Percentiles rank a stretch among this genome's conserved stretches.
Evolutionary conservation across 2,329 filamentous ascomycete species (phyloP).

Genomic region (Xylariaceae sp.): DNA sequence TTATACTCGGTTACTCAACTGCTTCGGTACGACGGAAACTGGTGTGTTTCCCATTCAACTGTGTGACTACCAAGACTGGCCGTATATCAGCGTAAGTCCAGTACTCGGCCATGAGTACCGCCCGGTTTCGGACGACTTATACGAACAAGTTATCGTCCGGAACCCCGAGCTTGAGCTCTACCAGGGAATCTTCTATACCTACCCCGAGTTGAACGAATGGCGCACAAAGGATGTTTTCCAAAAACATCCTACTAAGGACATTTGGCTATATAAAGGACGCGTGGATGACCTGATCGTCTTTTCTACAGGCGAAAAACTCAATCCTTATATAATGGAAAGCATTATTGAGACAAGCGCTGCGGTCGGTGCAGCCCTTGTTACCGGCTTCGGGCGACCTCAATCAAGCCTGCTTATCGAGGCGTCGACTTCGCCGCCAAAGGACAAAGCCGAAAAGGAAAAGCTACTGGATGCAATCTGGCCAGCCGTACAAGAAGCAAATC

Average conservation of each 20-base stretch:
- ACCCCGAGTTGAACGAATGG: slow-evolving; percentile 43
- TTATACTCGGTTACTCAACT: slow-evolving; percentile 31
- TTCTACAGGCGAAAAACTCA: slow-evolving; percentile 46
- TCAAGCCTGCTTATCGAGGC: slow-evolving; percentile 33
- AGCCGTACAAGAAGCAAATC: slow-evolving; percentile 18
- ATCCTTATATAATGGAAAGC: slow-evolving; percentile 42
- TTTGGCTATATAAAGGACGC: slow-evolving; percentile 39
- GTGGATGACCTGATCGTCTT: slow-evolving; percentile 40
- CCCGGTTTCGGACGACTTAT: slow-evolving; percentile 31
- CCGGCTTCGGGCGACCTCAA: slow-evolving; percentile 36
- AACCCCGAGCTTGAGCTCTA: slow-evolving; percentile 27
- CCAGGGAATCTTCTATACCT: slow-evolving; percentile 45
- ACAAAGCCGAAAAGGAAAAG: slow-evolving; percentile 4
- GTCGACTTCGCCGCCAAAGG: slow-evolving; percentile 3
- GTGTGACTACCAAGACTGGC: slow-evolving; percentile 35
- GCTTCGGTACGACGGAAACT: slow-evolving; percentile 39
- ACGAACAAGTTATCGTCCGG: slow-evolving; percentile 39
- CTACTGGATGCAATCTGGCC: slow-evolving; percentile 26
- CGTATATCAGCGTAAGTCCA: slow-evolving; percentile 36
- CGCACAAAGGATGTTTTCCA: slow-evolving; percentile 45
- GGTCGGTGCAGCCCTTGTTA: slow-evolving; percentile 38
- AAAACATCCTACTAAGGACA: slow-evolving; percentile 38
- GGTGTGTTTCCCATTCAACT: slow-evolving; percentile 22
- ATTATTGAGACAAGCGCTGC: slow-evolving; percentile 35
- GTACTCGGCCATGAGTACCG: slow-evolving; percentile 24